phyloP scores from a whole-genome alignment of 441 rosid genomes.

The Adansonia madagascariensis region DNA sequence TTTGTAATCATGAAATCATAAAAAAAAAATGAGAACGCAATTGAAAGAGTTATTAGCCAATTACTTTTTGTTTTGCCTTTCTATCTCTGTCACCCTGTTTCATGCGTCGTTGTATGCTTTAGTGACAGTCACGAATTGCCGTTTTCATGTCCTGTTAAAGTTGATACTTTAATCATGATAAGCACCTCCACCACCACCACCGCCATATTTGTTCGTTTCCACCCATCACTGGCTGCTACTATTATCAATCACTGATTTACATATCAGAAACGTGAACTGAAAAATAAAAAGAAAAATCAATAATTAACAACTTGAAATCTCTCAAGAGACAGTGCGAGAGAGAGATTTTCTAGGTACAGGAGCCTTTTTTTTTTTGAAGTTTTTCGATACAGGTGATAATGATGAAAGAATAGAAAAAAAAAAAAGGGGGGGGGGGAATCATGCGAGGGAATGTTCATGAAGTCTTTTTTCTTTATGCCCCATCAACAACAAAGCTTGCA shows the following conservation, averaged over 20 bases:
- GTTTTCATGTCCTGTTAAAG: constrained; percentile 31
- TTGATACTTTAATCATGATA: constrained; percentile 54
- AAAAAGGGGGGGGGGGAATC: neutral
- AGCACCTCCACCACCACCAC: constrained; percentile 44
- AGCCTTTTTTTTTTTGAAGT: neutral
- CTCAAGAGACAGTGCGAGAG: constrained; percentile 1
- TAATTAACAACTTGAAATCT: neutral
- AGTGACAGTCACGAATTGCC: constrained; percentile 37
- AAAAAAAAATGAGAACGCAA: neutral
- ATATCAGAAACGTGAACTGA: neutral
- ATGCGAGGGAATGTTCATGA: constrained; percentile 36
- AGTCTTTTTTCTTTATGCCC: neutral
- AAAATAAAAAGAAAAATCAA: neutral
- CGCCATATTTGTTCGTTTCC: constrained; percentile 28
- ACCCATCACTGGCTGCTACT: constrained; percentile 34
- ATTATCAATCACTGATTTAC: constrained; percentile 28
- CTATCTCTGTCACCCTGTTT: neutral
- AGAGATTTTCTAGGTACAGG: neutral
- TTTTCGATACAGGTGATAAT: neutral
- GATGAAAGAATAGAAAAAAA: constrained; percentile 10
- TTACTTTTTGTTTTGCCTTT: neutral
- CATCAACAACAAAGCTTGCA: constrained; percentile 47
- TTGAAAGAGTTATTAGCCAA: neutral
- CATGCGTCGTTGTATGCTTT: constrained; percentile 21
- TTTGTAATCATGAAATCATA: constrained; percentile 22